Conservation (phyloP, 73 alveolate genomes). For the Uronychia binucleata region DNA sequence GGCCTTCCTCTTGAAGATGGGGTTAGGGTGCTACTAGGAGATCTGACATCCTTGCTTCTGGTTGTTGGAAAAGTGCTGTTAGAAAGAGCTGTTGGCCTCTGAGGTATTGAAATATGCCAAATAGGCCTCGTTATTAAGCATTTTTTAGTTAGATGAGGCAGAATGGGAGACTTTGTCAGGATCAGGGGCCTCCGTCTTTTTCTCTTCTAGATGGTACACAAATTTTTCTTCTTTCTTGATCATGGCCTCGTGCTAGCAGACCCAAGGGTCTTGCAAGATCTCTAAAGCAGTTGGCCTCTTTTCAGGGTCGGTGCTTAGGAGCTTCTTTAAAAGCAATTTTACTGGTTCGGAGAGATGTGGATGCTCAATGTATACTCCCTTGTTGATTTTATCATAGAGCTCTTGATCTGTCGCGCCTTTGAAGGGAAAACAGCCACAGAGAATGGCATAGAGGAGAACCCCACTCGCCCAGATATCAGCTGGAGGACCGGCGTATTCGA, state of each 20-base stretch:
- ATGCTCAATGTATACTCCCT: conserved; percentile 12
- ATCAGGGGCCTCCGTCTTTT: neutral
- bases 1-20: neutral
- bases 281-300: conserved; percentile 19
- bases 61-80: neutral
- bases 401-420: conserved; percentile 74
- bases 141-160: neutral
- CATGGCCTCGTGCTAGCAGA: too few relatives aligned
- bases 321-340: neutral
- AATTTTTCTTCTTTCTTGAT: neutral
- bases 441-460: conserved; percentile 62
- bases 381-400: conserved; percentile 67
- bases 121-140: neutral
- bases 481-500: conserved; percentile 79
- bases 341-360: neutral
- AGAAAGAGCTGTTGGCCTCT: too few relatives aligned
- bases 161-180: neutral
- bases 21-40: neutral
- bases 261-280: conserved; percentile 17
- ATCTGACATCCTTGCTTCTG: neutral
- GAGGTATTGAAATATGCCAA: neutral
- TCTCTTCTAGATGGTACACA: neutral
- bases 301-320: conserved; percentile 4
- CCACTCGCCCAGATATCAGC: conserved; percentile 87
- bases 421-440: conserved; percentile 76